Percentiles rank a stretch among this genome's conserved stretches.
Evolutionary conservation across 305 asterid genomes (phyloP).

Genomic region (Solanum hybrid): DNA sequence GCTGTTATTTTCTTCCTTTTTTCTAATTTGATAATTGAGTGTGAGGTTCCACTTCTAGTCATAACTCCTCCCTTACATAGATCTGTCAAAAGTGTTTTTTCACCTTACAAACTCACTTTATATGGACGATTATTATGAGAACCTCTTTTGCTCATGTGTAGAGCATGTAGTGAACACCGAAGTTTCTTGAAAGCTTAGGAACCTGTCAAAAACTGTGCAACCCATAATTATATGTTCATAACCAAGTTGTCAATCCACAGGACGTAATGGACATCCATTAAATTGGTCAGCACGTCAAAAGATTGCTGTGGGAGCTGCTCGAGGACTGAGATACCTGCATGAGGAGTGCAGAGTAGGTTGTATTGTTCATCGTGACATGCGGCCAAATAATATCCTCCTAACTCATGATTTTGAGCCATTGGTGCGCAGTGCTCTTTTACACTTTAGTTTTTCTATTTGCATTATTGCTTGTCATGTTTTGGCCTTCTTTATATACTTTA

Average conservation of each 20-base stretch:
- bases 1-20: not conserved
- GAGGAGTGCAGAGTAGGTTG: slow-evolving; percentile 96
- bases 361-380: slow-evolving; percentile 82
- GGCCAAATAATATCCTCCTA: slow-evolving; percentile 90
- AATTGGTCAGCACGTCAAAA: slow-evolving; percentile 74
- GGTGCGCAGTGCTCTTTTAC: slow-evolving; percentile 25
- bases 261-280: slow-evolving; percentile 30
- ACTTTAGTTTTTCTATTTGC: not conserved
- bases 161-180: not conserved
- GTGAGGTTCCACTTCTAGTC: not conserved
- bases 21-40: not conserved
- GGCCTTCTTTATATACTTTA: not conserved
- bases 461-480: not conserved
- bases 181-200: not conserved
- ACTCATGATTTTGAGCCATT: slow-evolving; percentile 93
- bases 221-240: not conserved
- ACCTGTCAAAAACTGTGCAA: not conserved
- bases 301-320: slow-evolving; percentile 80
- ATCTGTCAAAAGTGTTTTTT: not conserved
- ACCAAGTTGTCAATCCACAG: slow-evolving; percentile 22
- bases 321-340: slow-evolving; percentile 88
- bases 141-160: not conserved
- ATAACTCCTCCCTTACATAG: not conserved
- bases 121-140: not conserved
- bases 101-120: not conserved